These are phyloP conservation scores for Pyrenula massariospora DNA, from an alignment of 495 filamentous ascomycete genomes.

Conservation along the genomic window DNA sequence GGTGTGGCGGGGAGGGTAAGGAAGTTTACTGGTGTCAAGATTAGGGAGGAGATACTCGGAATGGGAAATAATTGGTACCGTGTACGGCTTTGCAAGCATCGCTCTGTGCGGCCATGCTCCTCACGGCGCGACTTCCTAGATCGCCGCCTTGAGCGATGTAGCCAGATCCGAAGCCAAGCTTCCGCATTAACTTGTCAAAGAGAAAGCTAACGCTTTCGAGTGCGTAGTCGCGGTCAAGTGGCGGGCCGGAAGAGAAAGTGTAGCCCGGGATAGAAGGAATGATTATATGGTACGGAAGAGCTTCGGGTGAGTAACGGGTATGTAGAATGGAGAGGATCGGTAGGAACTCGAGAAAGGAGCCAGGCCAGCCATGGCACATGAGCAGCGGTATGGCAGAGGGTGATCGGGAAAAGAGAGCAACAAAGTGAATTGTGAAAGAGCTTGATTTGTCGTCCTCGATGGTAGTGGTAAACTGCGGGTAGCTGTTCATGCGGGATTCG, in stretches of 20 bases:
- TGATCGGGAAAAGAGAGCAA: conserved; percentile 47
- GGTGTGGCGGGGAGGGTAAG: background rate
- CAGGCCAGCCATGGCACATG: conserved; percentile 53
- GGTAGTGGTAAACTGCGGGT: conserved; percentile 46
- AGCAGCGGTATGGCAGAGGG: conserved; percentile 48
- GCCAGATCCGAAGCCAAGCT: conserved; percentile 43
- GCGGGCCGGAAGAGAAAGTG: conserved; percentile 41
- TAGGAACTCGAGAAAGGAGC: conserved; percentile 46
- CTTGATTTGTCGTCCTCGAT: conserved; percentile 29
- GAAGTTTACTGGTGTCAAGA: background rate
- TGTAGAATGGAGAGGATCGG: conserved; percentile 27
- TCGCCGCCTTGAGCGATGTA: conserved; percentile 62
- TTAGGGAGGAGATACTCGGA: too few relatives aligned
- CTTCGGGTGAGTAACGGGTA: conserved; percentile 38
- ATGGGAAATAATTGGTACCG: too few relatives aligned
- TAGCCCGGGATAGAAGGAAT: conserved; percentile 56
- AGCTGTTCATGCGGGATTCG: conserved; percentile 47
- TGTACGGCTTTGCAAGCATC: conserved; percentile 32
- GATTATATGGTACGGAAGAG: conserved; percentile 53
- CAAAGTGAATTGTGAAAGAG: conserved; percentile 45
- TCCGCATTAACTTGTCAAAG: conserved; percentile 46
- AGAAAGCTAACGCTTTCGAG: conserved; percentile 29
- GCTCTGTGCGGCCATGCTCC: conserved; percentile 26
- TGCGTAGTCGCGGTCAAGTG: conserved; percentile 34
- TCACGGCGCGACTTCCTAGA: conserved; percentile 41